Base-by-base conservation (phyloP, 768 basidiomycete species). In the Dentipellis sp. region DNA sequence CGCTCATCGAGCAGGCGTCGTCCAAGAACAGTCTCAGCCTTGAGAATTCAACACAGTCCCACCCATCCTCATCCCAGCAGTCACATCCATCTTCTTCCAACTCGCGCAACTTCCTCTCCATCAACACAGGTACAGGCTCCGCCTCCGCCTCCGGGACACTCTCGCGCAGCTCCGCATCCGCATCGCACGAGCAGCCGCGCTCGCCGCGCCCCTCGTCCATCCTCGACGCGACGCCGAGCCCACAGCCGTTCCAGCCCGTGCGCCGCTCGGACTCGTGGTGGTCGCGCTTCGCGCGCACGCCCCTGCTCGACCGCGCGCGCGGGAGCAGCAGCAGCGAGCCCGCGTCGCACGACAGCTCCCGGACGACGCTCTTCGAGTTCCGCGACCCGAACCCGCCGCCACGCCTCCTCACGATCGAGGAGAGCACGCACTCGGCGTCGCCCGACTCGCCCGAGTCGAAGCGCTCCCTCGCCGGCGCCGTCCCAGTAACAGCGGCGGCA, bases 311-410 rank as follows among this genome's bases (percentile, higher is more conserved):
- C 59, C 77, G 82, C 40, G 73, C 75, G 22, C 58, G 69, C 10
- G 81, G 76, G 62, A 73, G 74, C 54, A 69, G 60, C 47, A 57
- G 49, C 45, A 22, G 36, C 54, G 23, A 52, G 10, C 12, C 40
- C n/a, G 17, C 52, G 8, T 29, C 36, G 52, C 22, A 19, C 46
- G 21, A 10, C n/a, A 49, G 19, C 23, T 17, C 58, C 10, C 10
- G 22, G 69, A 69, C 55, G 65, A 58, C 69, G 55, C 62, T 65
- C 10, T 63, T 69, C 19, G 84, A 89, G 19, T 80, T 93, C 64
- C 79, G 88, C 19, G 91, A 94, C 68, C 91, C 92, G 0, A 83
- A 84, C 52, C 88, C 90, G 1, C 91, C 91, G n/a, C 74, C 73
- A 0, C 74, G 75, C 11, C 74, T 92, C 4, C 71, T 74, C 47